Conservation (phyloP, 352 stramenopile genomes). For the Phytophthora palmivora region DNA sequence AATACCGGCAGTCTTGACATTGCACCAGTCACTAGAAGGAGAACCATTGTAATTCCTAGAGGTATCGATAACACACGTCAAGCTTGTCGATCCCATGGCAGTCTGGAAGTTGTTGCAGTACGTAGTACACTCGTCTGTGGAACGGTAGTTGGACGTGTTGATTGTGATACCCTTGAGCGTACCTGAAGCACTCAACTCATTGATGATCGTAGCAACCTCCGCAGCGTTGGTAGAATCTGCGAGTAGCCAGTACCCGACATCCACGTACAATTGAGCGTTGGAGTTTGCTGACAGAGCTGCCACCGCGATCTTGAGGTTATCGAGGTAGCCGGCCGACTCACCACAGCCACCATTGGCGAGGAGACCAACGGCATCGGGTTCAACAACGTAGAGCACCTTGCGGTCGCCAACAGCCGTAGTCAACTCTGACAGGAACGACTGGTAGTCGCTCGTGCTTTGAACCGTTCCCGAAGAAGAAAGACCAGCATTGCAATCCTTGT, state of each 20-base stretch:
- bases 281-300: conserved; percentile 56
- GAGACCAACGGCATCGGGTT: conserved; percentile 67
- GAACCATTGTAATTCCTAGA: conserved; percentile 63
- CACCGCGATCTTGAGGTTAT: conserved; percentile 63
- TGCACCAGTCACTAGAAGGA: conserved; percentile 69
- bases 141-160: conserved; percentile 82
- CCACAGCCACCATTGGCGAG: conserved; percentile 55
- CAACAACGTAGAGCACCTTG: conserved; percentile 72
- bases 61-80: conserved; percentile 71
- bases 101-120: conserved; percentile 67
- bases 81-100: conserved; percentile 47
- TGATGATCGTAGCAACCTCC: conserved; percentile 51
- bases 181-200: conserved; percentile 43
- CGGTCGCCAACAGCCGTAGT: conserved; percentile 47
- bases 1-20: conserved; percentile 64
- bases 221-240: conserved; percentile 34
- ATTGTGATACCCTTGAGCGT: conserved; percentile 66
- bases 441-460: conserved; percentile 52
- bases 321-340: conserved; percentile 46
- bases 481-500: conserved; percentile 70
- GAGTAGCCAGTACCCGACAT: conserved; percentile 71
- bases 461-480: conserved; percentile 53
- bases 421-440: conserved; percentile 50
- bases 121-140: conserved; percentile 50
- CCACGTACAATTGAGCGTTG: conserved; percentile 70